Evolutionary conservation across 2,329 filamentous ascomycete species (phyloP).

Genomic region (Fusarium phyllophilum): DNA sequence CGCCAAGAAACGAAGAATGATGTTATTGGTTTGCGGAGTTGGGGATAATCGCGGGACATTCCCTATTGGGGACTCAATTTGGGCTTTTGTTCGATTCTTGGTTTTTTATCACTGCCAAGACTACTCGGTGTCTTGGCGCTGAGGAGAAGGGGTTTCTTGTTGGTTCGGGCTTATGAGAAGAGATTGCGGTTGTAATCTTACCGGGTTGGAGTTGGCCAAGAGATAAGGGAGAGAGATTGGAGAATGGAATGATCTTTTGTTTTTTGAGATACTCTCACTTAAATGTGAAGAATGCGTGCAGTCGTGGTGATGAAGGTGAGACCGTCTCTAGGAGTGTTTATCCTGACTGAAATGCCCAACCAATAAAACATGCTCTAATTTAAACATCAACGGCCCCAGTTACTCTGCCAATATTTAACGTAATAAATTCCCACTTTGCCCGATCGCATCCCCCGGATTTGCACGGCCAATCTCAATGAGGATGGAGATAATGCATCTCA

Average conservation of each 20-base stretch:
- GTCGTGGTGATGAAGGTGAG: background rate
- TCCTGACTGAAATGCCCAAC: background rate
- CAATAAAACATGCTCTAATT: background rate
- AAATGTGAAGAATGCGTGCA: background rate
- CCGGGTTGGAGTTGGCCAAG: constrained; percentile 1
- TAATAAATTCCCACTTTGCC: constrained; percentile 18
- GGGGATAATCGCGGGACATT: constrained; percentile 20
- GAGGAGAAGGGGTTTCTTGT: background rate
- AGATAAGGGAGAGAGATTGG: constrained; percentile 18
- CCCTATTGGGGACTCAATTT: constrained; percentile 8
- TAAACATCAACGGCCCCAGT: background rate
- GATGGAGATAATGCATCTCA: background rate
- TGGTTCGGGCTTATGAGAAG: background rate
- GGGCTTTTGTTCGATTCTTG: background rate
- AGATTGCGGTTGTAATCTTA: background rate
- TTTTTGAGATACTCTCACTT: background rate
- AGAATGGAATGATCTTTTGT: constrained; percentile 19
- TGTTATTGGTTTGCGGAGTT: constrained; percentile 13
- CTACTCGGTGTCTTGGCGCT: constrained; percentile 12
- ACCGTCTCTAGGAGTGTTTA: background rate
- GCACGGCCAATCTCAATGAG: background rate
- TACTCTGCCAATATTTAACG: background rate
- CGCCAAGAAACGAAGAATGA: background rate
- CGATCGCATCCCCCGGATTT: constrained; percentile 13
- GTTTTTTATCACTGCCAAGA: constrained; percentile 26